Evolutionary conservation across 768 basidiomycete species (phyloP).

Genomic region (Boletus sp.): DNA sequence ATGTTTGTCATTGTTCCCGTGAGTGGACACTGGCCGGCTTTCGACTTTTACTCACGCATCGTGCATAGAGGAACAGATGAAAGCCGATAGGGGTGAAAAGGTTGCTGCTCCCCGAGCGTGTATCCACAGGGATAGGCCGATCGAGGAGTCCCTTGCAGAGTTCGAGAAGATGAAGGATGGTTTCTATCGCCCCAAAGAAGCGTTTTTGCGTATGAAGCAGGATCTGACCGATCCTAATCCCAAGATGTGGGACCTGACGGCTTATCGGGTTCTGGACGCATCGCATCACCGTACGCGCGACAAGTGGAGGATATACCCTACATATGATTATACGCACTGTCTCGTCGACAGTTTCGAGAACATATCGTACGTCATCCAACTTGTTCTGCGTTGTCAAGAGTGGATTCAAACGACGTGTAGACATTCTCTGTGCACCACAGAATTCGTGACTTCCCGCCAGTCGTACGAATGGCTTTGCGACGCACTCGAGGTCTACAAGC

Average conservation of each 20-base stretch:
- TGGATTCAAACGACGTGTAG: slow-evolving; percentile 38
- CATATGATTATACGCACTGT: slow-evolving; percentile 99
- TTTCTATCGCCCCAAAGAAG: slow-evolving; percentile 87
- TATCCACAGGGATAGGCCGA: slow-evolving; percentile 78
- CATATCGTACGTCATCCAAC: slow-evolving; percentile 74
- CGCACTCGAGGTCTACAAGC: slow-evolving; percentile 95
- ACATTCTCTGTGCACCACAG: slow-evolving; percentile 94
- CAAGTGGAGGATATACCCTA: slow-evolving; percentile 97
- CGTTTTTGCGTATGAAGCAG: slow-evolving; percentile 96
- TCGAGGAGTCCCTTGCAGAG: slow-evolving; percentile 83
- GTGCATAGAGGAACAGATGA: slow-evolving; percentile 83
- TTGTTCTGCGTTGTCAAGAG: background rate
- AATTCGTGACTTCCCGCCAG: slow-evolving; percentile 93
- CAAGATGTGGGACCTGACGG: slow-evolving; percentile 99
- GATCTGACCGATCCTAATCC: slow-evolving; percentile 91
- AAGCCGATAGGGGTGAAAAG: slow-evolving; percentile 82
- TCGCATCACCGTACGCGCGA: slow-evolving; percentile 91
- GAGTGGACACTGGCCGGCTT: slow-evolving; percentile 32
- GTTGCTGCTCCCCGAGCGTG: slow-evolving; percentile 81
- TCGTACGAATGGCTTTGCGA: slow-evolving; percentile 99
- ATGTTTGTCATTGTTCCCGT: slow-evolving; percentile 97
- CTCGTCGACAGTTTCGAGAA: slow-evolving; percentile 98
- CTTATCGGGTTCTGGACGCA: slow-evolving; percentile 88
- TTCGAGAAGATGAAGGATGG: slow-evolving; percentile 94
- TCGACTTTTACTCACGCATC: slow-evolving; percentile 1